Evolutionary conservation across 2,329 filamentous ascomycete genomes (phyloP), one percentile per base, ranked within the genome.

Genomic region (Fusarium sp.): DNA sequence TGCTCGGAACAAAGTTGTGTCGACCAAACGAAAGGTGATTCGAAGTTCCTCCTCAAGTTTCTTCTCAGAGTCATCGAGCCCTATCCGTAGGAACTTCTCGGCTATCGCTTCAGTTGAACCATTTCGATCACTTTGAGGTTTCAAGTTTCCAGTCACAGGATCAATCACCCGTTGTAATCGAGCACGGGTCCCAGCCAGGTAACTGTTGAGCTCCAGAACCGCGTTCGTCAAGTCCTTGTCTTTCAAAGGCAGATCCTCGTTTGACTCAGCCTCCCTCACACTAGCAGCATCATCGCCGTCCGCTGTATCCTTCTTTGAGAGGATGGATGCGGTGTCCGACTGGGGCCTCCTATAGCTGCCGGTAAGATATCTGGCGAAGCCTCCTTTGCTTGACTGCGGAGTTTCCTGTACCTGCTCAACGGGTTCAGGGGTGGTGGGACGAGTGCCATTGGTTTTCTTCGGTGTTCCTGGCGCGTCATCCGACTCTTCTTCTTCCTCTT

Each of bases 1-100:
- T 0, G 94, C 93, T 22, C 96, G 91, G 85, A 99, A 98, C 0
- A 99, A 88, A 2, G 95, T 96, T 1, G 96, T 99, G 80, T 99
- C 96, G 12, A 98, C 94, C 6, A 98, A 85, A 56, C 90, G 92
- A 41, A 96, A 97, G 3, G 93, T 94, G 42, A 91, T 88, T 18
- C 91, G 88, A 6, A 98, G 87, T 73, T 93, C 91, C 55, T 90
- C 86, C 75, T 94, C 91, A 71, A 94, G 92, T 70, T 94, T 83
- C 54, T 88, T 86, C 33, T 91, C 86, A 3, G 85, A 84, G 10
- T 89, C 87, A 47, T 83, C 82, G 22, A 81, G 80, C 3, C 80
- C 79, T 9, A 86, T 84, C 12, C 86, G 84, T 18, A 92, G 83
- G 18, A 90, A 85, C 45, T 87, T 86, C 73, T 90, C 90, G 55